Base-by-base conservation (phyloP, 2,329 filamentous ascomycete genomes). In the Keithomyces neogunnii region DNA sequence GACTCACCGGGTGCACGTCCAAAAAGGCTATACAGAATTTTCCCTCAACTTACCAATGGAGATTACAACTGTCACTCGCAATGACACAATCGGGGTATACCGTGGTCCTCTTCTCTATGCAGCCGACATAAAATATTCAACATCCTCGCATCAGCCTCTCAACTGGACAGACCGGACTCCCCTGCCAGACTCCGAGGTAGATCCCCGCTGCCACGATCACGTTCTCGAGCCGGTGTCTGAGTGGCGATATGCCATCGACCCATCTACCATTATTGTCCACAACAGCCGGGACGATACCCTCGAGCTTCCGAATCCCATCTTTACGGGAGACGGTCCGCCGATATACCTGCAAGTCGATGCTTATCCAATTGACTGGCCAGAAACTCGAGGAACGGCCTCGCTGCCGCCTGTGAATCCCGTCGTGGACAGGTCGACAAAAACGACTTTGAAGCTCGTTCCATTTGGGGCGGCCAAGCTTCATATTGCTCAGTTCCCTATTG, bases 391-490 rank as follows among this genome's bases (percentile, higher is more conserved):
- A 26, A 59, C 66, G 30, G 62, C 63, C 9, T 69, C 67, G 38
- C 49, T 52, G 38, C 52, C 57, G 10, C 59, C 60, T 2, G 30
- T 13, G 5, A 45, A 54, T 7, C 47, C 55, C 30, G 51, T 53
- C 3, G 66, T 67, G 0, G 55, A 63, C 40, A 62, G 57, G n/a
- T 60, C 63, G 47, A 58, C 67, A 11, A 62, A 57, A n/a, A 60
- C 63, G 47, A 58, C 67, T 10, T 63, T 64, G 29, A 55, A 30
- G n/a, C 52, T 76, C 19, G 64, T 69, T 10, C 74, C 73, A n/a
- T 75, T 71, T 60, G 73, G 71, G 2, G 68, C 68, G 39, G 68
- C 73, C 11, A 74, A 72, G 57, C 57, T 76, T 51, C 73, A 73
- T 53, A 73, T 76, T 59, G 57, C 60, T 7, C 57, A 62, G 32